Base-by-base conservation (phyloP, 1,139 yeast genomes). In the Candida sp. region DNA sequence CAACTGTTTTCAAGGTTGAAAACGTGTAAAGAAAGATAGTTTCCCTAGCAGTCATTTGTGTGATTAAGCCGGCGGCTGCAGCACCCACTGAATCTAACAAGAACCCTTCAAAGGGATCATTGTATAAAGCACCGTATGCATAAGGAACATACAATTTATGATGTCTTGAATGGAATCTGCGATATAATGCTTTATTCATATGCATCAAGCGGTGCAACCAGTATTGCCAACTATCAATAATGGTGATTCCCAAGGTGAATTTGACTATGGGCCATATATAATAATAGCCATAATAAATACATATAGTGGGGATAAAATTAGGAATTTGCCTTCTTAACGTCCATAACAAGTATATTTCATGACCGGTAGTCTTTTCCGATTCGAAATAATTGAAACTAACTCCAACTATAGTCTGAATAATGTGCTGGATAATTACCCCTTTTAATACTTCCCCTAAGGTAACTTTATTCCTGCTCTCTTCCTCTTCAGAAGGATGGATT, bases 151-250 rank as follows among this genome's bases (percentile, higher is more conserved):
- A 91, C 42, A 93, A 74, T 43, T 95, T 73, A 65, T 93, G 99
- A 65, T 93, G 99, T 53, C 96, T 84, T 4, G 98, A 88, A 64
- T 93, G 99, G 72, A 89, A 87, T 47, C 82, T 73, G 49, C 78
- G 77, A 75, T 93, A 93, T 42, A 91, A 69, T 47, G 74, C 69
- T 60, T 82, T 83, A 74, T 87, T 88, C 60, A 76, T 61, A 61
- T 93, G 99, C 98, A 93, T 91, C 51, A 77, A 61, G 50, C 96
- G 78, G 63, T 93, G 99, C 50, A 90, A 73, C 75, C 83, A 81
- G 65, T 87, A 90, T 67, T 93, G 99, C 99, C 99, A 93, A 5
- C 96, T 76, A 63, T 93, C 99, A 56, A 93, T 79, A 49, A 93
- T 71, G 42, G 81, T 61, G 57, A 89, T 84, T 3, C 96, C 97